phyloP scores from a whole-genome alignment of 2,329 filamentous ascomycete species.

The Coniochaeta ligniaria region DNA sequence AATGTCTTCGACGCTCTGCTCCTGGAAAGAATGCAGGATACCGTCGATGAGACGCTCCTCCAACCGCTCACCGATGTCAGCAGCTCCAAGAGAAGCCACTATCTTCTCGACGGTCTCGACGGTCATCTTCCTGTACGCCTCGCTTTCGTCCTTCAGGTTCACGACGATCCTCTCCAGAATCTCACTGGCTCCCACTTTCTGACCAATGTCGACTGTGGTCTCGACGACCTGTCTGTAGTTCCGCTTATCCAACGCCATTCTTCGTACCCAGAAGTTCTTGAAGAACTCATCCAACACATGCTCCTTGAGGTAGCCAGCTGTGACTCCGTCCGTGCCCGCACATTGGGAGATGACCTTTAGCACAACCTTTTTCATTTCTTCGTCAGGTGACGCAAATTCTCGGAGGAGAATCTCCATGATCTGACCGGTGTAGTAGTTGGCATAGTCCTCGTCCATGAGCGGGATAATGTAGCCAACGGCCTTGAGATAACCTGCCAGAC shows the following conservation, averaged over 20 bases:
- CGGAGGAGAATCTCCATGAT: constrained; percentile 98
- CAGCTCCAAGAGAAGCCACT: constrained; percentile 84
- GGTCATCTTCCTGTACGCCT: constrained; percentile 98
- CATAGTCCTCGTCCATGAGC: constrained; percentile 98
- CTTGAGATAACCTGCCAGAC: constrained; percentile 91
- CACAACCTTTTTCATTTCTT: constrained; percentile 99
- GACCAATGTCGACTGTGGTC: constrained; percentile 91
- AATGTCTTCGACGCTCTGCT: constrained; percentile 93
- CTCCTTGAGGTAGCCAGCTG: constrained; percentile 89
- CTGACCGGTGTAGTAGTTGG: constrained; percentile 97
- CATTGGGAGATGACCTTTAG: constrained; percentile 96
- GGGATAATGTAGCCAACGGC: constrained; percentile 98
- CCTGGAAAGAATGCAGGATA: constrained; percentile 93
- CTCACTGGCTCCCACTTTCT: constrained; percentile 96
- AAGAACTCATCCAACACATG: constrained; percentile 95
- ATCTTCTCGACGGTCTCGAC: constrained; percentile 97
- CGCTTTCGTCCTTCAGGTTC: constrained; percentile 96
- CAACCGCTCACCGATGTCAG: constrained; percentile 85
- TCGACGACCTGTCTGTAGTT: constrained; percentile 98
- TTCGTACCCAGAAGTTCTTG: constrained; percentile 95
- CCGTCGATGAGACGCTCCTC: constrained; percentile 94
- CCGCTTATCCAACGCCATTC: constrained; percentile 94
- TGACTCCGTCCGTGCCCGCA: constrained; percentile 89
- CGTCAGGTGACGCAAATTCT: constrained; percentile 93
- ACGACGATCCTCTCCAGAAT: constrained; percentile 89